Evolutionary conservation across 176 grass and related monocot species (phyloP).

Genomic region (Oryza glumipatula): DNA sequence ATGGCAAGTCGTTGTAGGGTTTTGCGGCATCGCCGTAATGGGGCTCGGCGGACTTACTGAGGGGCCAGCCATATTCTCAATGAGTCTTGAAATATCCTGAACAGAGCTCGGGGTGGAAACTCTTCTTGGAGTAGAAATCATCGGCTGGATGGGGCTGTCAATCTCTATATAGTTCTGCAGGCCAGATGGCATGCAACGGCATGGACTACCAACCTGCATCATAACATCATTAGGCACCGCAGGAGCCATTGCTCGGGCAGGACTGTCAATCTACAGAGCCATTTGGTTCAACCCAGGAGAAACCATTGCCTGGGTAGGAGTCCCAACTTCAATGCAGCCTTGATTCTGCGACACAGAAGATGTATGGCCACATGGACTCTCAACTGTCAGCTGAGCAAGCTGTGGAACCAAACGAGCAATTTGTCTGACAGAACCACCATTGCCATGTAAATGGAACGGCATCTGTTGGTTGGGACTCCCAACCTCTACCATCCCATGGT

Average conservation of each 20-base stretch:
- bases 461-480: not conserved
- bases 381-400: too few species aligned
- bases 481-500: not conserved
- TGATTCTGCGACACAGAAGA: not conserved
- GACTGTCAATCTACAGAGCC: not conserved
- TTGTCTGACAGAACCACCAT: not conserved
- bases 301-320: not conserved
- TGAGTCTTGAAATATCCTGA: not conserved
- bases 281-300: not conserved
- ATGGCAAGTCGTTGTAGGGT: not conserved
- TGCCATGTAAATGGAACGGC: not conserved
- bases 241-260: not conserved
- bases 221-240: not conserved
- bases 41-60: conserved; percentile 20
- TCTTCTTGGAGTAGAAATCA: conserved; percentile 1
- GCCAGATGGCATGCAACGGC: not conserved
- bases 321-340: not conserved
- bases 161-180: not conserved
- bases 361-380: not conserved
- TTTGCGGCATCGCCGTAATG: not conserved
- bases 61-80: conserved; percentile 4
- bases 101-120: conserved; percentile 23
- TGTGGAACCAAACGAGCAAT: not conserved
- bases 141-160: not conserved
- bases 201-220: not conserved